phyloP scores from a whole-genome alignment of 2,329 filamentous ascomycete species.

The Pezicula radicicola region DNA sequence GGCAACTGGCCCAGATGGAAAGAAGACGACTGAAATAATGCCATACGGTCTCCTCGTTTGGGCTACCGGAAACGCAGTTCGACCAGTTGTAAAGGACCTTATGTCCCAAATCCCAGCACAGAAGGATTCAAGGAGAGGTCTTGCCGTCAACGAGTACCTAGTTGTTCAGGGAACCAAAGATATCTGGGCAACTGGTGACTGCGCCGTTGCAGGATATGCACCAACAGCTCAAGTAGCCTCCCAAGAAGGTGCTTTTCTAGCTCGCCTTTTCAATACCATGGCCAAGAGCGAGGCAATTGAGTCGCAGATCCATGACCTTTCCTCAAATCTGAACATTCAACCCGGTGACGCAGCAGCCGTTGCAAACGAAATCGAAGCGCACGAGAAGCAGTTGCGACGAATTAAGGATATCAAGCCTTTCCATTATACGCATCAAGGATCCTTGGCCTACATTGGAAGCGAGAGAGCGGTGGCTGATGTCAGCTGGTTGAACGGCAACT shows the following conservation, averaged over 20 bases:
- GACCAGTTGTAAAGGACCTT: slow-evolving; percentile 84
- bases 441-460: slow-evolving; percentile 94
- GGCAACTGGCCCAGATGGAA: slow-evolving; percentile 74
- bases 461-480: slow-evolving; percentile 98
- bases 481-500: slow-evolving; percentile 94
- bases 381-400: slow-evolving; percentile 82
- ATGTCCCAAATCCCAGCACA: slow-evolving; percentile 91
- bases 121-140: slow-evolving; percentile 89
- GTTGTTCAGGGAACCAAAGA: slow-evolving; percentile 96
- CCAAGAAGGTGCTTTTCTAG: slow-evolving; percentile 94
- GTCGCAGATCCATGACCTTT: slow-evolving; percentile 67
- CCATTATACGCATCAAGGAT: slow-evolving; percentile 97
- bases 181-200: slow-evolving; percentile 97
- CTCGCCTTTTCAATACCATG: slow-evolving; percentile 97
- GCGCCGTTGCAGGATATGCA: slow-evolving; percentile 94
- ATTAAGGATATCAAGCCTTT: slow-evolving; percentile 97
- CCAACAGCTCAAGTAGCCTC: slow-evolving; percentile 95
- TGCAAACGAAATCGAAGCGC: slow-evolving; percentile 73
- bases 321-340: slow-evolving; percentile 56
- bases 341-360: slow-evolving; percentile 64
- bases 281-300: slow-evolving; percentile 88
- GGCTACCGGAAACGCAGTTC: slow-evolving; percentile 95
- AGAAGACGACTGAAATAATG: slow-evolving; percentile 76
- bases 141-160: slow-evolving; percentile 97
- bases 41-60: slow-evolving; percentile 96